A percentile compares a stretch with the other conserved stretches of the same genome.
These are phyloP conservation scores for Nymphaea thermarum DNA, from an alignment of 164 flowering plant genomes.

Conservation along the genomic window DNA sequence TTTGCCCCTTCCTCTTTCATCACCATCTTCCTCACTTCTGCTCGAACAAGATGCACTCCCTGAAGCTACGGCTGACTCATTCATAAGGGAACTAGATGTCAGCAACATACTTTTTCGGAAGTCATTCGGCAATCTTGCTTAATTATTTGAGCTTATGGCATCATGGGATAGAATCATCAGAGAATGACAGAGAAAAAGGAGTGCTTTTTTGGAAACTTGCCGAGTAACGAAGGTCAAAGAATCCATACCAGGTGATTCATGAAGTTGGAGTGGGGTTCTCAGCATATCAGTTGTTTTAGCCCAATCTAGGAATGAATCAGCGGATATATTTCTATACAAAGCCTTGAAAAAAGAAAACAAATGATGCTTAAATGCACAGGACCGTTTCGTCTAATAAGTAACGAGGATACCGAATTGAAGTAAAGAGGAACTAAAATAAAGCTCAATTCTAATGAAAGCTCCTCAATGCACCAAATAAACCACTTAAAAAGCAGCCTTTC, in stretches of 20 bases:
- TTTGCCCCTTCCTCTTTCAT: conserved; percentile 31
- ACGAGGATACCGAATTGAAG: neutral
- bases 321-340: neutral
- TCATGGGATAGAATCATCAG: too few relatives aligned
- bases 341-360: neutral
- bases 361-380: neutral
- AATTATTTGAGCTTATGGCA: too few relatives aligned
- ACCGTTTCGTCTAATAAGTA: neutral
- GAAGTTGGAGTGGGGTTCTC: neutral
- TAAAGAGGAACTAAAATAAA: too few relatives aligned
- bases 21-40: conserved; percentile 15
- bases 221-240: too few relatives aligned
- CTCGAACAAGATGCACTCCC: conserved; percentile 26
- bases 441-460: too few relatives aligned
- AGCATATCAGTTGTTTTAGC: neutral
- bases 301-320: neutral
- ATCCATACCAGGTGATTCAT: neutral
- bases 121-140: too few relatives aligned
- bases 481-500: neutral
- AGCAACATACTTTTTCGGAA: too few relatives aligned
- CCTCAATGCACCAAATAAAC: too few relatives aligned
- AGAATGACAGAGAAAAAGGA: too few relatives aligned
- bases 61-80: neutral
- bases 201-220: too few relatives aligned
- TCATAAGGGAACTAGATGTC: too few relatives aligned